These are phyloP conservation scores for Thozetella sp. DNA, from an alignment of 495 filamentous ascomycete species.

Conservation along the genomic window DNA sequence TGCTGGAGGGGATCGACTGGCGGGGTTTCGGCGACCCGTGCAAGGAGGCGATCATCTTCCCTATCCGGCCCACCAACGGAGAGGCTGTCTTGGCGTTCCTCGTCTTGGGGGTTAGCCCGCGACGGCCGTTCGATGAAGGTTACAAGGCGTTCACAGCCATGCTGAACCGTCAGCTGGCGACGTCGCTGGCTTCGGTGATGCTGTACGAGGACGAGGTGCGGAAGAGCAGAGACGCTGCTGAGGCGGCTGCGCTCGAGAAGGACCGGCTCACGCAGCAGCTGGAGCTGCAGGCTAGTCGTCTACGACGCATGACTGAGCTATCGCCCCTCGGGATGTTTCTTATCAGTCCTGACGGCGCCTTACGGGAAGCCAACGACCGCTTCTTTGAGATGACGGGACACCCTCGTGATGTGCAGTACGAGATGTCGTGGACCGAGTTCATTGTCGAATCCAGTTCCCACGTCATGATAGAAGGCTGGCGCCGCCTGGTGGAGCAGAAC, in stretches of 20 bases:
- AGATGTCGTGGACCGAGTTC: conserved; percentile 30
- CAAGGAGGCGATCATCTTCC: conserved; percentile 29
- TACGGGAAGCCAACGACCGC: conserved; percentile 31
- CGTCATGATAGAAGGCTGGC: conserved; percentile 68
- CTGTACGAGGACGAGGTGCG: conserved; percentile 64
- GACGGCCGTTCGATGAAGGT: conserved; percentile 37
- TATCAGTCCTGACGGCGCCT: conserved; percentile 30
- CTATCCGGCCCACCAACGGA: conserved; percentile 46
- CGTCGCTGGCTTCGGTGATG: conserved; percentile 61
- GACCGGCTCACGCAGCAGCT: conserved; percentile 56
- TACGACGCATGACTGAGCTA: conserved; percentile 34
- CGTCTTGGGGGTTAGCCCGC: conserved; percentile 44
- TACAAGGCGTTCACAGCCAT: conserved; percentile 57
- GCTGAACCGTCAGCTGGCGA: conserved; percentile 56
- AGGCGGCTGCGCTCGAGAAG: conserved; percentile 57
- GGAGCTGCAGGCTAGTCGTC: conserved; percentile 37
- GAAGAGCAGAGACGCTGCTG: conserved; percentile 54
- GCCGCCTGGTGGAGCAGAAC: conserved; percentile 47
- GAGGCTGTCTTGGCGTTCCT: conserved; percentile 40
- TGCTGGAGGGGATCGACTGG: conserved; percentile 37
- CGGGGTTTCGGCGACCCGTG: conserved; percentile 32
- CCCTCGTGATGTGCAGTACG: conserved; percentile 21
- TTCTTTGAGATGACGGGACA: conserved; percentile 36
- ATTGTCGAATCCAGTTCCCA: conserved; percentile 36
- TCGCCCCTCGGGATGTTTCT: conserved; percentile 35